Percentiles rank a stretch among this genome's conserved stretches.
phyloP scores from a whole-genome alignment of 306 rosid species.

The Casuarina cunninghamiana region DNA sequence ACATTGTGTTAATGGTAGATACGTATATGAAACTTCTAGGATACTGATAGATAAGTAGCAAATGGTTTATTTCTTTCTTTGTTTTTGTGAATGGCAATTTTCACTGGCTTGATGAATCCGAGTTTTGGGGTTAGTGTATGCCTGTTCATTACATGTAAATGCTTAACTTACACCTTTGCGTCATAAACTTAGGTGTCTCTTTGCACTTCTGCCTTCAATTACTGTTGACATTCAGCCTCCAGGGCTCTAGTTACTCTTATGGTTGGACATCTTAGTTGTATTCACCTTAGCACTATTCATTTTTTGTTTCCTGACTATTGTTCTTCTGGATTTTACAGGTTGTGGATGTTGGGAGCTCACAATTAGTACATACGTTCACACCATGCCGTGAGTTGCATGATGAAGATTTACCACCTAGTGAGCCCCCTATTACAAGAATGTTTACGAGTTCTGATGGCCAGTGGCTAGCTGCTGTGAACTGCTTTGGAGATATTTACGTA shows the following conservation, averaged over 20 bases:
- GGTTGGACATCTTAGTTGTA: slow-evolving; percentile 4
- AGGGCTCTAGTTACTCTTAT: background rate
- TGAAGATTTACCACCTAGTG: slow-evolving; percentile 58
- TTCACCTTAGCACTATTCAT: background rate
- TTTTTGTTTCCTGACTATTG: slow-evolving; percentile 20
- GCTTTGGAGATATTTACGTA: slow-evolving; percentile 89
- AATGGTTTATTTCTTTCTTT: background rate
- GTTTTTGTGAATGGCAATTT: background rate
- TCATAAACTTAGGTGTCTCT: too few relatives aligned
- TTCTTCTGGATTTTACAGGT: slow-evolving; percentile 51
- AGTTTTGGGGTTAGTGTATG: background rate
- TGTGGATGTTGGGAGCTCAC: slow-evolving; percentile 55
- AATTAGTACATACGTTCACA: slow-evolving; percentile 65
- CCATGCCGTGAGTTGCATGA: slow-evolving; percentile 59
- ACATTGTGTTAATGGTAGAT: background rate
- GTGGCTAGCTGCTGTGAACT: slow-evolving; percentile 98
- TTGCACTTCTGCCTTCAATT: background rate
- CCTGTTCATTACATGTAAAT: background rate
- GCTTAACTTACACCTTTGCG: background rate
- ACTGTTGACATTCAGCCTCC: background rate
- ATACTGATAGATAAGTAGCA: background rate
- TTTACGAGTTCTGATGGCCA: slow-evolving; percentile 91
- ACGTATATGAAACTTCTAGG: background rate
- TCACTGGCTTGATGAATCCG: background rate
- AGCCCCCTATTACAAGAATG: slow-evolving; percentile 93